Base-by-base conservation (phyloP, 1,284 basidiomycete species). In the Moesziomyces sp. region DNA sequence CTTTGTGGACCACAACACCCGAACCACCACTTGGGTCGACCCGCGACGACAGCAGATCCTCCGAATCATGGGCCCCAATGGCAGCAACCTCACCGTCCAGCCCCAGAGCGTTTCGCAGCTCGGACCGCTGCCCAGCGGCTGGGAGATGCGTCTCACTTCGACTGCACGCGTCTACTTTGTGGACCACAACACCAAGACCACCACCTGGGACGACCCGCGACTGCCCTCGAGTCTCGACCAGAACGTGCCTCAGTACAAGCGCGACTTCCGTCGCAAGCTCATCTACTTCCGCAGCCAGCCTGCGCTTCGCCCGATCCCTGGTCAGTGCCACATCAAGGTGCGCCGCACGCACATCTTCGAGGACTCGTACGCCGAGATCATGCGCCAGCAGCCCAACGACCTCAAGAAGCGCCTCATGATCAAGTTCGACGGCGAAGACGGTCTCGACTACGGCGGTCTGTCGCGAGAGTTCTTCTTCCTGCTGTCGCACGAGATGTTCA, bases 401-500 rank as follows among this genome's bases (percentile, higher is more conserved):
- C 87, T 99, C 78, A 99, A 98, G 88, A 93, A 94, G 87, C 88
- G 97, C 68, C 86, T 99, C 78, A 97, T 98, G 92, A 93, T 99
- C 86, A 97, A 92, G 87, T 99, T 99, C 82, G 96, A 98, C 75
- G 94, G 95, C 51, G 96, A 99, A 85, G 97, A 99, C 85, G 97
- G 95, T 78, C 85, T 99, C 75, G 97, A 99, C 87, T 99, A 98
- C 80, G 96, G 96, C 84, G 96, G 96, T 87, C 89, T 98, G 50
- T 96, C 94, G 47, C 93, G 94, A 87, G 96, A 99, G 87, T 98
- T 96, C 91, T 99, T 99, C 90, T 99, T 99, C 93, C 87, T 99
- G 58, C 89, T 99, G 57, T 97, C 94, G 34, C 97, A 99, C 86
- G 97, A 99, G 74, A 86, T 86, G 85, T 86, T 86, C 82, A 86